These are phyloP conservation scores for Russula sp. DNA, from an alignment of 768 basidiomycete species.

Conservation along the genomic window DNA sequence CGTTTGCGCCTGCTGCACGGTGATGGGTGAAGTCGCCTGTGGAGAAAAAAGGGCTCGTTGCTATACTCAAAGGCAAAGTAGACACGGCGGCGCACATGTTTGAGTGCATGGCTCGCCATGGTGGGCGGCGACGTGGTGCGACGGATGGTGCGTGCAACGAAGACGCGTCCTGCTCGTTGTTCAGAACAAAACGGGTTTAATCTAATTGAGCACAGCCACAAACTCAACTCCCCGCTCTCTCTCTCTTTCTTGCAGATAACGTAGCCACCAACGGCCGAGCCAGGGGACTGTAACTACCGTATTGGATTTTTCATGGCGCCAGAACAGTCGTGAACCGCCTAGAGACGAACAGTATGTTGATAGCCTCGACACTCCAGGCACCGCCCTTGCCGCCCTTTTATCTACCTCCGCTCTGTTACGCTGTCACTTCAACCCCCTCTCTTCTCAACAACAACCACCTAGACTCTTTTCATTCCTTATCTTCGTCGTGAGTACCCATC, in stretches of 20 bases:
- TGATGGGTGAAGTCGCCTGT: conserved; percentile 39
- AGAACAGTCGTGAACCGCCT: no score
- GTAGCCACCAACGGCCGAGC: no score
- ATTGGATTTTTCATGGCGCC: no score
- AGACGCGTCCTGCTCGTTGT: neutral
- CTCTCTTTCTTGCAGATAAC: no score
- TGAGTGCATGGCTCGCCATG: conserved; percentile 42
- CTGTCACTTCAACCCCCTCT: neutral
- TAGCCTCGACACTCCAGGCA: neutral
- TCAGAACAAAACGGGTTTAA: no score
- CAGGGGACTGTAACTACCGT: no score
- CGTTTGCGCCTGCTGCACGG: conserved; percentile 86
- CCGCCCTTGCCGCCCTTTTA: neutral
- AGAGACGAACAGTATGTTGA: no score
- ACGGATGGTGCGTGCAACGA: neutral
- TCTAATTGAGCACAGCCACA: neutral
- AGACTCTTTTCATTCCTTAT: conserved; percentile 2
- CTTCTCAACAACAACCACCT: neutral
- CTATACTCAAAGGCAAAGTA: neutral
- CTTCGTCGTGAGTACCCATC: neutral
- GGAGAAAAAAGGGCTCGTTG: neutral
- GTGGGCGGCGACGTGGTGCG: neutral
- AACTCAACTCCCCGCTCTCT: no score
- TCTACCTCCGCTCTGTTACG: neutral
- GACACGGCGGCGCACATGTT: conserved; percentile 31